A percentile compares a stretch with the other conserved stretches of the same genome.
Evolutionary conservation across 192 early-diverging fungal genomes (phyloP).

Genomic region (Backusella tuberculispora): DNA sequence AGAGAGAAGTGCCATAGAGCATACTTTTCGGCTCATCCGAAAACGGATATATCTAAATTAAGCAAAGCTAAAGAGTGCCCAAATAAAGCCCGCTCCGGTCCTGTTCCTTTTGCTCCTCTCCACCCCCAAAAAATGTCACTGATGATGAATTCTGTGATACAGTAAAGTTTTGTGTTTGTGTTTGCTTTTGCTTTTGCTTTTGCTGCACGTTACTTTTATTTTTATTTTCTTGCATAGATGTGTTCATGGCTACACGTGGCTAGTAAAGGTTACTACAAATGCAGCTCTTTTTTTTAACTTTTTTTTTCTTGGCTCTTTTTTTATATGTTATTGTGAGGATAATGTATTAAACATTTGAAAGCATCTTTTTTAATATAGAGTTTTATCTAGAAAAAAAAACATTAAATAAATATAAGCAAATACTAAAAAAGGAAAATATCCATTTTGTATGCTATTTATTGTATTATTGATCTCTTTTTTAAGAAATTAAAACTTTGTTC

Average conservation of each 20-base stretch:
- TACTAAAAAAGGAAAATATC: neutral
- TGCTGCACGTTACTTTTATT: neutral
- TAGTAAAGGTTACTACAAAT: neutral
- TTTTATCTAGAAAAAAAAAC: neutral
- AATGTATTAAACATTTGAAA: neutral
- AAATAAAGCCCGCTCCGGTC: neutral
- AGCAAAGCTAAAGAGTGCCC: neutral
- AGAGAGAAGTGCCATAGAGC: neutral
- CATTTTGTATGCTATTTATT: neutral
- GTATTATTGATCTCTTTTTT: neutral
- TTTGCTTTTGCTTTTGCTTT: neutral
- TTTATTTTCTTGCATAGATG: neutral
- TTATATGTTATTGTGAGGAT: neutral
- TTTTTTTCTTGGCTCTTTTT: neutral
- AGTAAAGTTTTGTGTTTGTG: neutral
- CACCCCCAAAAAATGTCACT: neutral
- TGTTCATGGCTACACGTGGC: constrained; percentile 7
- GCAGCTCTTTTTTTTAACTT: constrained; percentile 14
- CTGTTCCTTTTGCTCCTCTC: neutral
- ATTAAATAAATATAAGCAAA: neutral
- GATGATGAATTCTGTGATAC: neutral
- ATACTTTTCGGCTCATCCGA: neutral
- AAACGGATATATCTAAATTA: neutral
- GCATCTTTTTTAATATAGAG: neutral
- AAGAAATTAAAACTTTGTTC: constrained; percentile 18